These are phyloP conservation scores for Pleoardoris graminearum DNA, from an alignment of 2,329 filamentous ascomycete genomes.

Conservation along the genomic window DNA sequence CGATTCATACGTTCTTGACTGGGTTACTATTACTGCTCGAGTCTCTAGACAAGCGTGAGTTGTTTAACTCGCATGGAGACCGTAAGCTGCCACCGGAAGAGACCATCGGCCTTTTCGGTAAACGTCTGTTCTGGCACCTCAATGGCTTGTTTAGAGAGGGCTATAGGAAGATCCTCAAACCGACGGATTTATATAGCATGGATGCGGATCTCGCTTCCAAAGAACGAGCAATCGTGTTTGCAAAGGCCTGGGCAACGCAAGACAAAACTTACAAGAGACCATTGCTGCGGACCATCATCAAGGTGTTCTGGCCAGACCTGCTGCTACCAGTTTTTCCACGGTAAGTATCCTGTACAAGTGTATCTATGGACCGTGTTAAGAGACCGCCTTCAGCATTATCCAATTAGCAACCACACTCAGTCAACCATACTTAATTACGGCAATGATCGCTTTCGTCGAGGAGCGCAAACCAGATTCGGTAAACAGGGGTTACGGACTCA, in stretches of 20 bases:
- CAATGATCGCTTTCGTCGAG: constrained; percentile 25
- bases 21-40: constrained; percentile 30
- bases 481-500: constrained; percentile 30
- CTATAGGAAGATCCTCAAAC: constrained; percentile 29
- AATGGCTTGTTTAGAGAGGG: constrained; percentile 38
- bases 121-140: constrained; percentile 45
- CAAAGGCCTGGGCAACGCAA: constrained; percentile 18
- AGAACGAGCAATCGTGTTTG: constrained; percentile 18
- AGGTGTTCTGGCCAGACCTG: constrained; percentile 25
- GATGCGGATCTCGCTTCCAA: constrained; percentile 30
- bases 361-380: background rate
- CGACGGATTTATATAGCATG: constrained; percentile 26
- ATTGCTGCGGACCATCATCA: constrained; percentile 19
- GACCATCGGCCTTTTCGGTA: constrained; percentile 41
- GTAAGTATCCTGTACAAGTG: background rate
- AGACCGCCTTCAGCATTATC: constrained; percentile 8
- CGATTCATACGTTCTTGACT: constrained; percentile 25
- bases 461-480: constrained; percentile 8
- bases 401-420: constrained; percentile 22
- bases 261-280: constrained; percentile 10
- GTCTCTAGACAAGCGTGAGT: constrained; percentile 29
- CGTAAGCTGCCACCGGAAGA: constrained; percentile 39
- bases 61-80: constrained; percentile 23
- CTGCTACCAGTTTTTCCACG: constrained; percentile 25
- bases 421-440: constrained; percentile 32